Conservation (phyloP, 208 protist genomes). For the Trypanosoma congolense region DNA sequence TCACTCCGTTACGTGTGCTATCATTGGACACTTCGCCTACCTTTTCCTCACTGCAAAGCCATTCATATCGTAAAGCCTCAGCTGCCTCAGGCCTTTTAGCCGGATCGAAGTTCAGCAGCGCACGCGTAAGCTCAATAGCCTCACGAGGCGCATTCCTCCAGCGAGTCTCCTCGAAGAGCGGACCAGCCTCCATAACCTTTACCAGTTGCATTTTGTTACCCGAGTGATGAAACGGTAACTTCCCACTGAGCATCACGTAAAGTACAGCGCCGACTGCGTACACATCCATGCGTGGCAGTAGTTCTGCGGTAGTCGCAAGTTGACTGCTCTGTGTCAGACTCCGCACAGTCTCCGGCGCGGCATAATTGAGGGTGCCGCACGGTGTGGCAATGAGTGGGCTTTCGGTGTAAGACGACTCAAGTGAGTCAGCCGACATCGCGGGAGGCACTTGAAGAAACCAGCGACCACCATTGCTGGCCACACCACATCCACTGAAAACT, state of each 20-base stretch:
- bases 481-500: slow-evolving; percentile 1
- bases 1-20: too few species aligned
- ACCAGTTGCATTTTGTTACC: slow-evolving; percentile 60
- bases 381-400: slow-evolving; percentile 80
- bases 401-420: slow-evolving; percentile 39
- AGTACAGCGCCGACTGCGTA: slow-evolving; percentile 76
- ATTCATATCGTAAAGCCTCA: slow-evolving; percentile 55
- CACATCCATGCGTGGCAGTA: slow-evolving; percentile 69
- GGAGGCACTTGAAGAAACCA: slow-evolving; percentile 16
- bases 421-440: slow-evolving; percentile 31
- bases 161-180: slow-evolving; percentile 47
- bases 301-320: slow-evolving; percentile 52
- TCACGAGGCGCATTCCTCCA: slow-evolving; percentile 52
- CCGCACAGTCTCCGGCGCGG: slow-evolving; percentile 77
- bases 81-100: slow-evolving; percentile 34
- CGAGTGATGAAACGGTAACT: slow-evolving; percentile 65
- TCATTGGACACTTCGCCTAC: slow-evolving; percentile 6
- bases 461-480: background rate
- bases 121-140: slow-evolving; percentile 43
- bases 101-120: slow-evolving; percentile 55
- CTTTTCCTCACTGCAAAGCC: slow-evolving; percentile 31
- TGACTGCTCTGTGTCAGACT: slow-evolving; percentile 46
- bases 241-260: slow-evolving; percentile 78
- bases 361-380: slow-evolving; percentile 83
- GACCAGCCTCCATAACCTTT: slow-evolving; percentile 60